Evolutionary conservation across 495 filamentous ascomycete species (phyloP).

Genomic region (Trypethelium eluteriae): DNA sequence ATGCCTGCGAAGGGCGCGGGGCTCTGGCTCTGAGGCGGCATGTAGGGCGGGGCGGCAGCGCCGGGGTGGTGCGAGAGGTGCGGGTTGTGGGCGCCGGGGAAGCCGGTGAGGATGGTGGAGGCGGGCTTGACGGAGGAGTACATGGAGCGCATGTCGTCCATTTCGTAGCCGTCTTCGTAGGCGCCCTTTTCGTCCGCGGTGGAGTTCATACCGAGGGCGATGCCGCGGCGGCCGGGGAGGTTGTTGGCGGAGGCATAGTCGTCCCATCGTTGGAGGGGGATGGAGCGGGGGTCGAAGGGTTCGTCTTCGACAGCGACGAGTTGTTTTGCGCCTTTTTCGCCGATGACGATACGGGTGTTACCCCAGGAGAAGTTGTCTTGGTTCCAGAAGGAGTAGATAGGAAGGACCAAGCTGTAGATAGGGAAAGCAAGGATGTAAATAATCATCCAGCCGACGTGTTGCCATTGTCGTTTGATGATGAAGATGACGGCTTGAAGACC

Average conservation of each 20-base stretch:
- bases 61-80: constrained; percentile 33
- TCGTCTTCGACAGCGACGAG: constrained; percentile 82
- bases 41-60: constrained; percentile 31
- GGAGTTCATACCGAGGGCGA: constrained; percentile 57
- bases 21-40: constrained; percentile 23
- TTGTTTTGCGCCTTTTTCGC: constrained; percentile 83
- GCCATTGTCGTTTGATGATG: constrained; percentile 92
- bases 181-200: constrained; percentile 37
- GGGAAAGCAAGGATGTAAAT: constrained; percentile 94
- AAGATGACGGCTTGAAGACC: constrained; percentile 94
- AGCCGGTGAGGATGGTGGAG: constrained; percentile 82
- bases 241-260: constrained; percentile 90
- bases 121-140: constrained; percentile 93
- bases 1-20: constrained; percentile 24
- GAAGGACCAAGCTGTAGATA: constrained; percentile 84
- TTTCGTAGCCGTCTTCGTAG: constrained; percentile 67
- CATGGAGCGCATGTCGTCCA: constrained; percentile 95
- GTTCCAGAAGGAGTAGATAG: constrained; percentile 98
- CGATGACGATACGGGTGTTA: constrained; percentile 94
- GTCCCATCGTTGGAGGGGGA: constrained; percentile 94
- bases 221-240: constrained; percentile 82
- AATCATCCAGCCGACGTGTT: constrained; percentile 98
- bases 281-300: constrained; percentile 78
- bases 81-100: constrained; percentile 68
- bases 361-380: constrained; percentile 98